Percentiles rank a stretch among this genome's conserved stretches.
Evolutionary conservation across 306 rosid genomes (phyloP).

Genomic region (Biancaea sappan): DNA sequence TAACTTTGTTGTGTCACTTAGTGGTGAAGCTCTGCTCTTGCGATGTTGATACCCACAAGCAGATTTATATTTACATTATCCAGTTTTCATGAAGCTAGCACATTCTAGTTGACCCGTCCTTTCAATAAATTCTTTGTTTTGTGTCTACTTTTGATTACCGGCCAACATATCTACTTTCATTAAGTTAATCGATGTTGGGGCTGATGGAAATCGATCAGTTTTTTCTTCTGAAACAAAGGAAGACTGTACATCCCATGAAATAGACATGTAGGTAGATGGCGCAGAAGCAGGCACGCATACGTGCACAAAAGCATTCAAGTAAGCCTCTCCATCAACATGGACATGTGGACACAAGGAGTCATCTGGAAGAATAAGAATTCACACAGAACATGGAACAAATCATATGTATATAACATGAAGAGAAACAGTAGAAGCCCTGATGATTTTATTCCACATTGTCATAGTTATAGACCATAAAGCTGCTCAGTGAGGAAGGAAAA

Average conservation of each 20-base stretch:
- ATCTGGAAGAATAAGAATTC: neutral
- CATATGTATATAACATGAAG: too few relatives aligned
- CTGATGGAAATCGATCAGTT: too few relatives aligned
- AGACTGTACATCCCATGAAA: too few relatives aligned
- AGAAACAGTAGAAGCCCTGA: neutral
- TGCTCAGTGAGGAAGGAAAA: too few relatives aligned
- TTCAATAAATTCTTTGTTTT: neutral
- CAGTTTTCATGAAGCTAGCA: neutral
- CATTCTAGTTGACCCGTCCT: neutral
- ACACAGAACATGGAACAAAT: too few relatives aligned
- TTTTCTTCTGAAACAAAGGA: too few relatives aligned
- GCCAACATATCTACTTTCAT: neutral
- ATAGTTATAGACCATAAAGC: too few relatives aligned
- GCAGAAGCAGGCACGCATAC: too few relatives aligned
- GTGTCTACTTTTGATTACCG: neutral
- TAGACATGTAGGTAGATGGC: too few relatives aligned
- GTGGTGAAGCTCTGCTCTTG: neutral
- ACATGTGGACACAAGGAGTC: neutral
- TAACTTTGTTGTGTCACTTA: neutral
- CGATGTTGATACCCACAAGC: slow-evolving; percentile 6
- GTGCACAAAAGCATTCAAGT: too few relatives aligned
- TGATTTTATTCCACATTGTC: too few relatives aligned
- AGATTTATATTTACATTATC: neutral
- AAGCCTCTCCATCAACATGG: neutral
- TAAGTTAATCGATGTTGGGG: too few relatives aligned